Evolutionary conservation across 83 land plant genomes (phyloP).

Genomic region (Picea abies): DNA sequence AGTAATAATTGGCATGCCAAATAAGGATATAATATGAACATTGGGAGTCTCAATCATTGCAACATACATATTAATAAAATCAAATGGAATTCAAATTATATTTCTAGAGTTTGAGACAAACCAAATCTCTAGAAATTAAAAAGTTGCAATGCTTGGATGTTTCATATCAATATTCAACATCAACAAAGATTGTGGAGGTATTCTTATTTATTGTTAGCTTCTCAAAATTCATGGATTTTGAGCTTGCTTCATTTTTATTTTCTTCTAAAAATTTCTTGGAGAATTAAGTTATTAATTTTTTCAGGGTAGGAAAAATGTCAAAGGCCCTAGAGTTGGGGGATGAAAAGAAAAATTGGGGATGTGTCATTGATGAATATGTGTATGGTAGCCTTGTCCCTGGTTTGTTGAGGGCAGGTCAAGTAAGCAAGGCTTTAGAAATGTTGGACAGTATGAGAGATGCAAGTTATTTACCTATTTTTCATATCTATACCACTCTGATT

Average conservation of each 20-base stretch:
- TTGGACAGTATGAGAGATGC: slow-evolving; percentile 35
- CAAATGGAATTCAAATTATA: background rate
- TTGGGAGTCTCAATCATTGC: background rate
- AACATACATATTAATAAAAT: background rate
- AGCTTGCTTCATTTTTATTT: background rate
- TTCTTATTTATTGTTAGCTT: background rate
- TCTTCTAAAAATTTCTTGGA: background rate
- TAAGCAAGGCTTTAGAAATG: slow-evolving; percentile 46
- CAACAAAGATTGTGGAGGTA: background rate
- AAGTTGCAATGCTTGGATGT: background rate
- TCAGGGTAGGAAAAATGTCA: slow-evolving; percentile 35
- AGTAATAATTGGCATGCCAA: background rate
- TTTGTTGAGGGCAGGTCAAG: slow-evolving; percentile 23
- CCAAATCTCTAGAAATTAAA: background rate
- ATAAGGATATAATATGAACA: too few species aligned
- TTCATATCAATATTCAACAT: background rate
- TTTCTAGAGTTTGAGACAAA: background rate
- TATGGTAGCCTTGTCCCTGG: slow-evolving; percentile 56
- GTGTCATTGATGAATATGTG: slow-evolving; percentile 27
- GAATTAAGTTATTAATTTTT: too few species aligned
- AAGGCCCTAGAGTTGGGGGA: slow-evolving; percentile 37
- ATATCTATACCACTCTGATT: slow-evolving; percentile 45
- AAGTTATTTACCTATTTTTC: slow-evolving; percentile 38
- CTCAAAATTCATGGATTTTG: background rate
- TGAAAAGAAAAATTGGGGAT: slow-evolving; percentile 27